Percentiles rank a stretch among this genome's conserved stretches.
These are phyloP conservation scores for Phytophthora multivora DNA, from an alignment of 352 stramenopile genomes.

Conservation along the genomic window DNA sequence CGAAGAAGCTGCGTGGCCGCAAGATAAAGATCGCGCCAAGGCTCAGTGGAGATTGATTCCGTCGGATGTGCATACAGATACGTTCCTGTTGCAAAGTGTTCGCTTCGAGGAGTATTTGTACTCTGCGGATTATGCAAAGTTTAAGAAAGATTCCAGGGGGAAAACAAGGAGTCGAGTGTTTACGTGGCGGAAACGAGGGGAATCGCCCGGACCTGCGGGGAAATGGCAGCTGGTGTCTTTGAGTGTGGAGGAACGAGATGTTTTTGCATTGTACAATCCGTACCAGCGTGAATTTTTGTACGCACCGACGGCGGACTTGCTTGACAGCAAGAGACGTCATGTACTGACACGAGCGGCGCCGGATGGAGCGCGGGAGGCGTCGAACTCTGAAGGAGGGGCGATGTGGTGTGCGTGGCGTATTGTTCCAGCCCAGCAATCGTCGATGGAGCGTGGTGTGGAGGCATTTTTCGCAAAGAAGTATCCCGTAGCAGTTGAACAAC, in stretches of 20 bases:
- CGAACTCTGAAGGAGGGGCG: slow-evolving; percentile 45
- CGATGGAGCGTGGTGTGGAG: slow-evolving; percentile 67
- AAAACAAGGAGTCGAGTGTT: slow-evolving; percentile 68
- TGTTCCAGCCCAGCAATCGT: slow-evolving; percentile 40
- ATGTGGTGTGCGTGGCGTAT: slow-evolving; percentile 62
- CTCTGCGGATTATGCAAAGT: slow-evolving; percentile 72
- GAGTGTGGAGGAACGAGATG: slow-evolving; percentile 47
- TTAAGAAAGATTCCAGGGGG: slow-evolving; percentile 51
- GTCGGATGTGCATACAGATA: slow-evolving; percentile 55
- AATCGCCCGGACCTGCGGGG: slow-evolving; percentile 49
- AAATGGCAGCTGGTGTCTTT: slow-evolving; percentile 70
- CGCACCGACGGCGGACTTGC: slow-evolving; percentile 48
- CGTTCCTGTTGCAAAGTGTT: slow-evolving; percentile 71
- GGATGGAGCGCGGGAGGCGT: slow-evolving; percentile 37
- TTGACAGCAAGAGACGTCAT: slow-evolving; percentile 59
- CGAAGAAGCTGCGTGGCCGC: slow-evolving; percentile 22
- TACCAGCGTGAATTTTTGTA: slow-evolving; percentile 81
- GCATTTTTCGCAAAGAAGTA: slow-evolving; percentile 75
- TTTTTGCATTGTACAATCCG: slow-evolving; percentile 78
- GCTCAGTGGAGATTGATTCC: slow-evolving; percentile 68
- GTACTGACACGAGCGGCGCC: slow-evolving; percentile 59
- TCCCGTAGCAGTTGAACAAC: slow-evolving; percentile 51
- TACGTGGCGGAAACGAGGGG: slow-evolving; percentile 53
- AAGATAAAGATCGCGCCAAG: slow-evolving; percentile 48
- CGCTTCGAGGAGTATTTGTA: slow-evolving; percentile 67